phyloP scores from a whole-genome alignment of 306 rosid species.

The Hippophae gyantsensis region DNA sequence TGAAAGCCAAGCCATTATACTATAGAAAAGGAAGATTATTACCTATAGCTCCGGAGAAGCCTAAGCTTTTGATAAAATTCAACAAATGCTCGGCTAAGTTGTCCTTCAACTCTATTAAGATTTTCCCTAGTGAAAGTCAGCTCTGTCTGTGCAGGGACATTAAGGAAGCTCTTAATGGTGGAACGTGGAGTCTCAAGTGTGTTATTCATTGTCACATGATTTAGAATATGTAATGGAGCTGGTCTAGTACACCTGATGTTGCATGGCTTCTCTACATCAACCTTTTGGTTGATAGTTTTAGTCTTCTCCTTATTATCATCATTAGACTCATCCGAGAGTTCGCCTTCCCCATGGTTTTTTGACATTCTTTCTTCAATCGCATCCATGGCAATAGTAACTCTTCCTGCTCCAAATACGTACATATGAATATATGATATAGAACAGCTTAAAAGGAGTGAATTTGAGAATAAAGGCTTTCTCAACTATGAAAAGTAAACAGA shows the following conservation, averaged over 20 bases:
- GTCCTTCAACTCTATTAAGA: slow-evolving; percentile 42
- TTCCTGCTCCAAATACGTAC: slow-evolving; percentile 26
- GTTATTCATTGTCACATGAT: slow-evolving; percentile 39
- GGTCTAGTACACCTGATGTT: slow-evolving; percentile 19
- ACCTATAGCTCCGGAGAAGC: slow-evolving; percentile 57
- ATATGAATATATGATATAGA: not conserved
- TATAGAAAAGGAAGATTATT: not conserved
- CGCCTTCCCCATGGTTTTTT: slow-evolving; percentile 22
- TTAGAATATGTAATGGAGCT: slow-evolving; percentile 42
- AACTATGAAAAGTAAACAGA: too few relatives aligned
- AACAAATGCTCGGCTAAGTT: slow-evolving; percentile 39
- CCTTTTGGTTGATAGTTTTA: slow-evolving; percentile 2
- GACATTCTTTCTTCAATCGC: slow-evolving; percentile 32
- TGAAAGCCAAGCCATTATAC: not conserved
- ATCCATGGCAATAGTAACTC: slow-evolving; percentile 30
- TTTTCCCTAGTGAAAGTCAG: slow-evolving; percentile 39
- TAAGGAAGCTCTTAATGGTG: slow-evolving; percentile 43
- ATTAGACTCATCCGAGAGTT: slow-evolving; percentile 11
- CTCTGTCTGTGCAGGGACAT: slow-evolving; percentile 30
- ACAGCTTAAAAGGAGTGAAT: too few relatives aligned
- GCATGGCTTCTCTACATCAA: slow-evolving; percentile 12
- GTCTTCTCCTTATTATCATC: slow-evolving; percentile 16
- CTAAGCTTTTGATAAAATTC: slow-evolving; percentile 59
- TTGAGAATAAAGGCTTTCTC: too few relatives aligned
- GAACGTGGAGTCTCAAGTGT: slow-evolving; percentile 49